These are phyloP conservation scores for Nadsonia starkeyi-henricii DNA, from an alignment of 1,139 yeast genomes.

Conservation along the genomic window DNA sequence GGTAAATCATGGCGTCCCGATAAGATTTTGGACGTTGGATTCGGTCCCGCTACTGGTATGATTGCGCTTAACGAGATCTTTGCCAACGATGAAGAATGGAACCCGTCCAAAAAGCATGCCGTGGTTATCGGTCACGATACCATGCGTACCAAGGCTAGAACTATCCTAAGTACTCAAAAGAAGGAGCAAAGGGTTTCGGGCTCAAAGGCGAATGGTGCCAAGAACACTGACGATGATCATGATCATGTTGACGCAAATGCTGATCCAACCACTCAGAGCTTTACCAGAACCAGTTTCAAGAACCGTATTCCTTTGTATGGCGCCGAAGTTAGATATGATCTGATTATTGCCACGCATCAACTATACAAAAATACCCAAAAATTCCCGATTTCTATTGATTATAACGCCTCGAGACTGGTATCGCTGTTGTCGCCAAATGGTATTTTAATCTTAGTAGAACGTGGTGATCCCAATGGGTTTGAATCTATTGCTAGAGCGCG, in stretches of 20 bases:
- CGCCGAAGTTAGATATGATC: conserved; percentile 38
- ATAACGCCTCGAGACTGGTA: conserved; percentile 46
- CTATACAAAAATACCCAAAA: conserved; percentile 39
- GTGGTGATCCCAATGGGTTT: conserved; percentile 84
- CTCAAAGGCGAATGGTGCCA: background rate
- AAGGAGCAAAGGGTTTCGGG: conserved; percentile 7
- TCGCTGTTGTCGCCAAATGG: conserved; percentile 63
- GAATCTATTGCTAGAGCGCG: conserved; percentile 84
- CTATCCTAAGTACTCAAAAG: conserved; percentile 53
- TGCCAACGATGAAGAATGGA: conserved; percentile 39
- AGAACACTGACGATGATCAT: conserved; percentile 9
- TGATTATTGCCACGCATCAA: conserved; percentile 78
- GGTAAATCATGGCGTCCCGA: conserved; percentile 46
- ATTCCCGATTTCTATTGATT: conserved; percentile 65
- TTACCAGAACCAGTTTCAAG: conserved; percentile 8
- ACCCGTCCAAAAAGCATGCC: conserved; percentile 54
- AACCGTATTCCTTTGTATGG: conserved; percentile 12
- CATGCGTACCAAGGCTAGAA: conserved; percentile 38
- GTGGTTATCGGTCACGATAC: conserved; percentile 58
- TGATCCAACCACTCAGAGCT: conserved; percentile 37
- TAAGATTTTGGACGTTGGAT: conserved; percentile 64
- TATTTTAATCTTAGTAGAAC: conserved; percentile 59
- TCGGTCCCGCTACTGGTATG: conserved; percentile 90
- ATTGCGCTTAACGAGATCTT: conserved; percentile 73
- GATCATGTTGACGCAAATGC: conserved; percentile 32